Evolutionary conservation across 192 early-diverging fungal genomes (phyloP).

Genomic region (Kickxella alabastrina): DNA sequence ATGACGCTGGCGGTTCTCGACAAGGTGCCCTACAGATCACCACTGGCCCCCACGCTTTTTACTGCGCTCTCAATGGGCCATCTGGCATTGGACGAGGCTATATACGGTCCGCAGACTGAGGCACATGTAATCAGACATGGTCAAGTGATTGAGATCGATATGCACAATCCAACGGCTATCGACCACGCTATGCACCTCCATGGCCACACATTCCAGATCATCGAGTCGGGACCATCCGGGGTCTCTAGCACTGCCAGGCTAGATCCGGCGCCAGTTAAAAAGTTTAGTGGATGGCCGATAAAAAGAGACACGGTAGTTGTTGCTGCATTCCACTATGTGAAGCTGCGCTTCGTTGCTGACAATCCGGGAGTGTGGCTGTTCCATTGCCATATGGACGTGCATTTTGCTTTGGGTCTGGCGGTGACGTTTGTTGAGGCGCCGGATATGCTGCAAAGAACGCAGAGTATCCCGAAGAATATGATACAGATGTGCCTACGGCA

Average conservation of each 20-base stretch:
- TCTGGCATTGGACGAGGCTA: slow-evolving; percentile 44
- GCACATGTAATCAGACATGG: slow-evolving; percentile 58
- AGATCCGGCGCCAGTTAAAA: background rate
- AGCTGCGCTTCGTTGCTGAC: slow-evolving; percentile 68
- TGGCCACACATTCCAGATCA: slow-evolving; percentile 78
- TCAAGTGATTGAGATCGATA: slow-evolving; percentile 61
- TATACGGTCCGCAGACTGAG: slow-evolving; percentile 63
- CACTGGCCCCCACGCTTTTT: slow-evolving; percentile 61
- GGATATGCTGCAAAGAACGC: slow-evolving; percentile 49
- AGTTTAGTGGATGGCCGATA: slow-evolving; percentile 19
- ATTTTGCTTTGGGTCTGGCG: slow-evolving; percentile 65
- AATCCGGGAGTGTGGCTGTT: slow-evolving; percentile 84
- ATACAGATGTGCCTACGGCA: slow-evolving; percentile 58
- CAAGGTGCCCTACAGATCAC: slow-evolving; percentile 59
- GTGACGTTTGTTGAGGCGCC: slow-evolving; percentile 69
- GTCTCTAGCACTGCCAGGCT: slow-evolving; percentile 30
- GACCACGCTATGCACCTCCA: slow-evolving; percentile 78
- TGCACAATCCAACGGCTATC: slow-evolving; percentile 67
- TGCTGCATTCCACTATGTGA: slow-evolving; percentile 54
- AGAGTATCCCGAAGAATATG: slow-evolving; percentile 51
- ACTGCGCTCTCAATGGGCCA: slow-evolving; percentile 60
- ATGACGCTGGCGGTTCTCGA: slow-evolving; percentile 73
- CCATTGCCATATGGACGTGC: too few species aligned
- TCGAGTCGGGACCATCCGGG: slow-evolving; percentile 44
- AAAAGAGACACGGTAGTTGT: slow-evolving; percentile 55